Conservation (phyloP, 116 monocot species). For the Phalaenopsis hybrid region DNA sequence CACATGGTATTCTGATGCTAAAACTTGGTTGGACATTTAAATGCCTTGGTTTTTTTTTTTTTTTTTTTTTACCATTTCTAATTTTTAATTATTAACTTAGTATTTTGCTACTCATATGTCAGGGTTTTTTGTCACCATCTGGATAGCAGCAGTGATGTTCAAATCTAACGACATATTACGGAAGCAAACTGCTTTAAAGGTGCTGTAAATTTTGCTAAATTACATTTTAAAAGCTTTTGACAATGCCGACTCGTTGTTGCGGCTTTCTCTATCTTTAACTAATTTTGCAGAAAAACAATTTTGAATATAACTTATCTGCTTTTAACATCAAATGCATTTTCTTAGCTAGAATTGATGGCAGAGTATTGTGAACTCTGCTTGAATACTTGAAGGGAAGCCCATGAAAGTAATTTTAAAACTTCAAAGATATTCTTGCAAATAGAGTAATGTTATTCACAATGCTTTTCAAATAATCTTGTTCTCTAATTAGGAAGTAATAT, state of each 20-base stretch:
- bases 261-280: neutral
- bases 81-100: neutral
- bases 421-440: neutral
- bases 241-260: neutral
- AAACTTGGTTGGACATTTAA: neutral
- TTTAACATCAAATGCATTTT: neutral
- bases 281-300: neutral
- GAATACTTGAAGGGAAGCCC: neutral
- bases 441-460: neutral
- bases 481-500: neutral
- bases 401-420: neutral
- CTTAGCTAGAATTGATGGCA: neutral
- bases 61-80: neutral
- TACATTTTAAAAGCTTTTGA: neutral
- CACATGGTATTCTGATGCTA: neutral
- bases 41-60: neutral
- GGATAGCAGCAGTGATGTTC: constrained; percentile 96
- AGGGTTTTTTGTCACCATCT: constrained; percentile 97
- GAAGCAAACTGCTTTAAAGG: constrained; percentile 97
- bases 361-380: neutral
- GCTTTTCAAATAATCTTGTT: neutral
- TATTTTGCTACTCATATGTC: constrained; percentile 1
- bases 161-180: constrained; percentile 95
- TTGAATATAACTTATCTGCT: neutral
- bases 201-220: constrained; percentile 9